Percentiles rank a stretch among this genome's conserved stretches.
phyloP scores from a whole-genome alignment of 2,329 filamentous ascomycete species.

The Calonectria pseudoreteaudii region DNA sequence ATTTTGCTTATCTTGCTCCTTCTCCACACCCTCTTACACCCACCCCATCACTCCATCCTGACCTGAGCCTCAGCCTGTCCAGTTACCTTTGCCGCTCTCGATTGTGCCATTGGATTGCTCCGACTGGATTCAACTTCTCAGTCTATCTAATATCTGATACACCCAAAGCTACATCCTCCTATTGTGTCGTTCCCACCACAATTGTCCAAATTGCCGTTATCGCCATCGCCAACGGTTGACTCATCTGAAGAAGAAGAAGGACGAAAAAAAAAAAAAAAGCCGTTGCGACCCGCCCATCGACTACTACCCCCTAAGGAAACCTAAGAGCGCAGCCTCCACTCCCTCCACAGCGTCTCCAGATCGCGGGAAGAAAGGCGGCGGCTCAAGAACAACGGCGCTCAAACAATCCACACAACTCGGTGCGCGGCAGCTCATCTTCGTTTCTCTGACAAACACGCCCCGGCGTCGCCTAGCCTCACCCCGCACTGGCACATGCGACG shows the following conservation, averaged over 20 bases:
- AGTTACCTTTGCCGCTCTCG: neutral
- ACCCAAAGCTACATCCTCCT: neutral
- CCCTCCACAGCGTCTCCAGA: constrained; percentile 1
- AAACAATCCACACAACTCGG: neutral
- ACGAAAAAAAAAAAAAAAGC: constrained; percentile 10
- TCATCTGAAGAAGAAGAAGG: neutral
- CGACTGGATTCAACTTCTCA: neutral
- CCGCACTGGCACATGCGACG: constrained; percentile 14
- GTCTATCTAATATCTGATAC: neutral
- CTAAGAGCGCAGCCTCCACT: constrained; percentile 3
- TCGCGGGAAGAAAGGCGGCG: constrained; percentile 5
- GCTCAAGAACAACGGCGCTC: neutral
- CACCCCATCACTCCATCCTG: neutral
- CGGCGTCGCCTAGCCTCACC: constrained; percentile 12
- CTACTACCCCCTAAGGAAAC: neutral
- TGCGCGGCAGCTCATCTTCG: neutral
- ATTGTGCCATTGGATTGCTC: neutral
- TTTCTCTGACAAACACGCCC: constrained; percentile 10
- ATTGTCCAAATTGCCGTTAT: neutral
- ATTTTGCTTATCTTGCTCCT: neutral
- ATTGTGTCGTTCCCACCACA: neutral
- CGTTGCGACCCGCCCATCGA: constrained; percentile 2
- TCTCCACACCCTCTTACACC: neutral
- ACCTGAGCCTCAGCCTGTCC: neutral
- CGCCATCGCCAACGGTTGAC: neutral